phyloP scores from a whole-genome alignment of 495 filamentous ascomycete species.

The Pyrenula aspistea region DNA sequence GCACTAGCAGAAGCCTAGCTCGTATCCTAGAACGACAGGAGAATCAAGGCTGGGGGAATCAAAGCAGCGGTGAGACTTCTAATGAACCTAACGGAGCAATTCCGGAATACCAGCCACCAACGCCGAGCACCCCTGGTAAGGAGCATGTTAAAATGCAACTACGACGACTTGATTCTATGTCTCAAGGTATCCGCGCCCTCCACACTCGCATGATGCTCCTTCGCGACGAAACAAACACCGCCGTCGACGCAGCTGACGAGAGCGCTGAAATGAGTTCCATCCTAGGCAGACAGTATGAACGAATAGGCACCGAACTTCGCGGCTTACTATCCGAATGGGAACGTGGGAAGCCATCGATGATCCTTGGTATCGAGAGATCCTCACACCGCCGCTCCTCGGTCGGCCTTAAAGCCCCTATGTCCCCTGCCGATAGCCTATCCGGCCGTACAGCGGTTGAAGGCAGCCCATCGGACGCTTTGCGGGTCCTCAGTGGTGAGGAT shows the following conservation, averaged over 20 bases:
- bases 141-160: conserved; percentile 77
- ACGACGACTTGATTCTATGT: conserved; percentile 72
- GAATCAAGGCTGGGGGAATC: background rate
- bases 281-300: conserved; percentile 84
- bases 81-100: background rate
- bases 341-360: conserved; percentile 62
- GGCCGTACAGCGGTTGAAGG: conserved; percentile 80
- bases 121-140: conserved; percentile 49
- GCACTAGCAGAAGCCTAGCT: conserved; percentile 45
- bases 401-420: conserved; percentile 57
- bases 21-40: conserved; percentile 73
- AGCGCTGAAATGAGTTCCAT: conserved; percentile 53
- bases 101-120: background rate
- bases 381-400: conserved; percentile 55
- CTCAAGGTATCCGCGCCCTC: conserved; percentile 79
- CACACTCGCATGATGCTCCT: conserved; percentile 92
- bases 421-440: conserved; percentile 67
- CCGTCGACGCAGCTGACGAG: conserved; percentile 62
- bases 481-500: conserved; percentile 56
- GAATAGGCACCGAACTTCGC: conserved; percentile 78
- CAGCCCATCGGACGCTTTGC: conserved; percentile 62
- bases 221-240: conserved; percentile 75
- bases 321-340: conserved; percentile 86
- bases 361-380: conserved; percentile 42
- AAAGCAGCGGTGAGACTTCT: background rate